Percentiles rank a stretch among this genome's conserved stretches.
phyloP scores from a whole-genome alignment of 1,284 basidiomycete species.

The Microbotryomycetes sp. region DNA sequence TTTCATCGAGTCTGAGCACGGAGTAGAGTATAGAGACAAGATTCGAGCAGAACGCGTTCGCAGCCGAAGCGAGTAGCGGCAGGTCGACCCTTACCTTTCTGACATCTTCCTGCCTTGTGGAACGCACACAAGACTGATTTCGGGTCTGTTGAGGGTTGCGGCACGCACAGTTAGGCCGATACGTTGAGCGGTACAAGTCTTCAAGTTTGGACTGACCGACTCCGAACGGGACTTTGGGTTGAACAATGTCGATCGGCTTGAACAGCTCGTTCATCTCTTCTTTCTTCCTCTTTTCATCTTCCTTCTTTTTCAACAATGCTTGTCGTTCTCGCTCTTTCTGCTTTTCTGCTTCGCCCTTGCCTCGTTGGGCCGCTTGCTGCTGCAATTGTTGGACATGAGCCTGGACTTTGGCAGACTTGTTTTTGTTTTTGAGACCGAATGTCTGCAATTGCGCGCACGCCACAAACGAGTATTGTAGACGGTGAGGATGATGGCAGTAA shows the following conservation, averaged over 20 bases:
- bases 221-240: slow-evolving; percentile 63
- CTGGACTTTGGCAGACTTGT: slow-evolving; percentile 88
- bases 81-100: slow-evolving; percentile 54
- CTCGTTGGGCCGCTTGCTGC: slow-evolving; percentile 28
- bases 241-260: slow-evolving; percentile 39
- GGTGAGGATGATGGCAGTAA: slow-evolving; percentile 30
- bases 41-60: not conserved
- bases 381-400: slow-evolving; percentile 57
- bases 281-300: slow-evolving; percentile 63
- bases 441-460: not conserved
- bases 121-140: slow-evolving; percentile 83
- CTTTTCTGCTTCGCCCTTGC: slow-evolving; percentile 62
- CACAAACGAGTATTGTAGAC: not conserved
- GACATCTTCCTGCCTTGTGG: slow-evolving; percentile 80
- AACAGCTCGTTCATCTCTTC: slow-evolving; percentile 74
- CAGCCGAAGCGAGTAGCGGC: not conserved
- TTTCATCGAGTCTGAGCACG: not conserved
- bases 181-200: not conserved
- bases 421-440: slow-evolving; percentile 52
- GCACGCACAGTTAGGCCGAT: slow-evolving; percentile 3
- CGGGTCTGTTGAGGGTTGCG: slow-evolving; percentile 52
- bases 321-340: slow-evolving; percentile 72
- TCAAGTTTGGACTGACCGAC: slow-evolving; percentile 47
- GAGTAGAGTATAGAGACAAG: not conserved
- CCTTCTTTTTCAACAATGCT: slow-evolving; percentile 48